Evolutionary conservation across 2,329 filamentous ascomycete species (phyloP).

Genomic region (Penicillium sp.): DNA sequence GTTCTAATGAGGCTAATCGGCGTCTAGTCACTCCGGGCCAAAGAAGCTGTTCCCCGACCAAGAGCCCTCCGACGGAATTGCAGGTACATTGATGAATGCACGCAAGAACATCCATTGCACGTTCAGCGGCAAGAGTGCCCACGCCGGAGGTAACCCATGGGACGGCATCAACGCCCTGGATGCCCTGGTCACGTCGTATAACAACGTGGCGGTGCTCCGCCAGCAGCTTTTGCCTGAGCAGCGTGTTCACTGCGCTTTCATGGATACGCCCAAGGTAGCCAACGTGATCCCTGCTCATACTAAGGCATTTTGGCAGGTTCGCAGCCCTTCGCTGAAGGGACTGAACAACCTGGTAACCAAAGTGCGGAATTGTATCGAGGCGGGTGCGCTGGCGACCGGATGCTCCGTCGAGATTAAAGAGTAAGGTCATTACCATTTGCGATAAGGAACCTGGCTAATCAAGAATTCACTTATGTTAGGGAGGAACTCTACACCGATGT

Average conservation of each 20-base stretch:
- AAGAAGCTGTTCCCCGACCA: constrained; percentile 32
- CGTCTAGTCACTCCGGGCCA: constrained; percentile 31
- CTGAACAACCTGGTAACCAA: constrained; percentile 38
- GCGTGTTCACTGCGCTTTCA: constrained; percentile 59
- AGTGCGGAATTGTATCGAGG: constrained; percentile 42
- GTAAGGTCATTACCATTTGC: constrained; percentile 24
- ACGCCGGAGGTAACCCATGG: constrained; percentile 63
- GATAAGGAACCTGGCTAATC: neutral
- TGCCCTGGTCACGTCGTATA: constrained; percentile 55
- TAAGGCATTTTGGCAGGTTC: constrained; percentile 51
- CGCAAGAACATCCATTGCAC: constrained; percentile 43
- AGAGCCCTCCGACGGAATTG: constrained; percentile 29
- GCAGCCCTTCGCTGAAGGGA: constrained; percentile 49
- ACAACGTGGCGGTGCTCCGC: constrained; percentile 55
- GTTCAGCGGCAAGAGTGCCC: constrained; percentile 57
- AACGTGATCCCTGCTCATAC: constrained; percentile 62
- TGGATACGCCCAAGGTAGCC: constrained; percentile 56
- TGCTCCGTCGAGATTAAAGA: constrained; percentile 39
- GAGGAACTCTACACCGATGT: constrained; percentile 51
- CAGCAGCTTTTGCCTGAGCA: constrained; percentile 60
- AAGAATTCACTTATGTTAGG: constrained; percentile 6
- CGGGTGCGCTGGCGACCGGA: constrained; percentile 41
- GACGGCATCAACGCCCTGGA: constrained; percentile 64
- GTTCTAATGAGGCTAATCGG: neutral
- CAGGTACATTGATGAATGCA: constrained; percentile 38